These are phyloP conservation scores for Achaetomiella virescens DNA, from an alignment of 495 filamentous ascomycete genomes.

Conservation along the genomic window DNA sequence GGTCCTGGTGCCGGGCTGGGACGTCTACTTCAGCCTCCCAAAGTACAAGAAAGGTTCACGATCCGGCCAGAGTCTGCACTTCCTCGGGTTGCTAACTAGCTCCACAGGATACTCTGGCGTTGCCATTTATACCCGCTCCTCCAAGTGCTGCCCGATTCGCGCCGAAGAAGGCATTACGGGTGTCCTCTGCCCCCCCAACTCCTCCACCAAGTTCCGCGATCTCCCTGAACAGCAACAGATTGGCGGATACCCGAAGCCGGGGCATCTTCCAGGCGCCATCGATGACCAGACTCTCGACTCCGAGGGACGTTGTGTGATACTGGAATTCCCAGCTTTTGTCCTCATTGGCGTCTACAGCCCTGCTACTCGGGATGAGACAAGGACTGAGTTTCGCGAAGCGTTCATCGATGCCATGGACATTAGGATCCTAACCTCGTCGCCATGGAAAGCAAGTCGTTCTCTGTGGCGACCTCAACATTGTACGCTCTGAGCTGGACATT, in stretches of 20 bases:
- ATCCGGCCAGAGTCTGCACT: background rate
- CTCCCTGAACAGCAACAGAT: slow-evolving; percentile 75
- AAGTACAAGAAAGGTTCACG: slow-evolving; percentile 82
- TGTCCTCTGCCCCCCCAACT: slow-evolving; percentile 68
- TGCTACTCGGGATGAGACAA: slow-evolving; percentile 76
- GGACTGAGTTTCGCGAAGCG: slow-evolving; percentile 73
- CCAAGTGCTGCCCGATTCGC: slow-evolving; percentile 77
- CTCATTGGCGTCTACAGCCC: slow-evolving; percentile 87
- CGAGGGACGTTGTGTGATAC: slow-evolving; percentile 84
- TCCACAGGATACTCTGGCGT: slow-evolving; percentile 88
- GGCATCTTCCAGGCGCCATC: slow-evolving; percentile 56
- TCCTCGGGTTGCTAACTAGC: slow-evolving; percentile 1
- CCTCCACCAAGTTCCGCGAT: slow-evolving; percentile 65
- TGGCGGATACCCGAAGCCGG: slow-evolving; percentile 75
- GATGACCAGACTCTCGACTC: slow-evolving; percentile 74
- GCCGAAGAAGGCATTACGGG: slow-evolving; percentile 93
- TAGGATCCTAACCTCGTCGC: slow-evolving; percentile 73
- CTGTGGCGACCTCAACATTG: slow-evolving; percentile 87
- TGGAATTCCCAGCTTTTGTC: slow-evolving; percentile 94
- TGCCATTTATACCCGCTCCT: slow-evolving; percentile 88
- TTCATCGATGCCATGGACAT: slow-evolving; percentile 76
- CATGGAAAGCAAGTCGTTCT: slow-evolving; percentile 76
- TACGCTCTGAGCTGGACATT: slow-evolving; percentile 64
- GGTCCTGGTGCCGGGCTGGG: slow-evolving; percentile 93
- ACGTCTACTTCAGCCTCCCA: slow-evolving; percentile 91